These are phyloP conservation scores for Microstegium vimineum DNA, from an alignment of 176 grass and related monocot genomes.

Conservation along the genomic window DNA sequence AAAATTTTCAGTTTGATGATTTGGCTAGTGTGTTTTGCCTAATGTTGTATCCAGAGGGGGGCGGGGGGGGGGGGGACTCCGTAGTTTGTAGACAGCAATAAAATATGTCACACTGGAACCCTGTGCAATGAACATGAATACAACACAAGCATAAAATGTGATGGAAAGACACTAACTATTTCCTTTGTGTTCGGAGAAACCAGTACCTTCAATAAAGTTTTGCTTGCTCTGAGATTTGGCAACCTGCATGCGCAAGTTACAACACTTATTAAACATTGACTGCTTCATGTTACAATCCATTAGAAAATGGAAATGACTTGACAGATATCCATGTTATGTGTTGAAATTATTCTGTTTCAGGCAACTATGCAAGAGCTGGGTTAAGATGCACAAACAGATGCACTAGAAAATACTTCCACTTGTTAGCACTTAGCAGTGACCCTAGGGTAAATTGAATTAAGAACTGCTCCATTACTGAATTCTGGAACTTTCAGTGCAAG, in stretches of 20 bases:
- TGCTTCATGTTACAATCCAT: not conserved
- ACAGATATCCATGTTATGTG: not conserved
- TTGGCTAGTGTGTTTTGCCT: not conserved
- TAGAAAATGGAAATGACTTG: not conserved
- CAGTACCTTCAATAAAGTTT: slow-evolving; percentile 37
- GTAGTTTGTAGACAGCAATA: not conserved
- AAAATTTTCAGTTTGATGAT: slow-evolving; percentile 1
- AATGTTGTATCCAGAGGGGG: not conserved
- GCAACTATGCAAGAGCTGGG: slow-evolving; percentile 5
- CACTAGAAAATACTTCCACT: not conserved
- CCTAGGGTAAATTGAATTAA: not conserved
- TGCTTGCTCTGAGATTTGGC: slow-evolving; percentile 27
- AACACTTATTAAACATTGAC: slow-evolving; percentile 16
- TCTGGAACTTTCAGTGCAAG: not conserved
- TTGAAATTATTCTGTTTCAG: not conserved
- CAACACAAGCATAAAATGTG: not conserved
- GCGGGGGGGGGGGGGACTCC: too few species aligned
- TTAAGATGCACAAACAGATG: not conserved
- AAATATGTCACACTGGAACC: not conserved
- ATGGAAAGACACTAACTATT: slow-evolving; percentile 13
- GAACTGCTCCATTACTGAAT: not conserved
- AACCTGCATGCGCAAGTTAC: slow-evolving; percentile 24
- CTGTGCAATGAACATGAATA: slow-evolving; percentile 6
- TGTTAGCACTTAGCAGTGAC: not conserved
- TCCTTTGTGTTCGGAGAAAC: slow-evolving; percentile 13